These are phyloP conservation scores for Aspergillus arachidicola DNA, from an alignment of 2,329 filamentous ascomycete genomes.

Conservation along the genomic window DNA sequence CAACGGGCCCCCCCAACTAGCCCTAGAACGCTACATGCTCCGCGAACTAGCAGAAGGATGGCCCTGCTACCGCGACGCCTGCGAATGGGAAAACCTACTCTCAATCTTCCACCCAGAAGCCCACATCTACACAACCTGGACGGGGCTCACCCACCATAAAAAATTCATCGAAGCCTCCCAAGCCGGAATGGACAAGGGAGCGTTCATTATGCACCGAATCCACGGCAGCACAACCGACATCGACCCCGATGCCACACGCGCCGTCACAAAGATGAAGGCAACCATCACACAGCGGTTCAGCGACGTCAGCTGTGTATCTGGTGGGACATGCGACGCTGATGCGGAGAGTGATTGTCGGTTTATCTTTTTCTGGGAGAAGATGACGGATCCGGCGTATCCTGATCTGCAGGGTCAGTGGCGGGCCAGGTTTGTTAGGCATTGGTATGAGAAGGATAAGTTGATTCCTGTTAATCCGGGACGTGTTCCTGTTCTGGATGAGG, in stretches of 20 bases:
- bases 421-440: not conserved
- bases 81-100: constrained; percentile 8
- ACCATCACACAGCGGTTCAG: constrained; percentile 6
- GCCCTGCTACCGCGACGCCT: constrained; percentile 10
- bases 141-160: not conserved
- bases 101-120: not conserved
- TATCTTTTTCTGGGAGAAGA: not conserved
- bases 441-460: not conserved
- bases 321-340: not conserved
- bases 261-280: constrained; percentile 10
- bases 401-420: not conserved
- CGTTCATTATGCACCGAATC: constrained; percentile 6
- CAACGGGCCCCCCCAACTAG: not conserved
- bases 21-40: constrained; percentile 6
- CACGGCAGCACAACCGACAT: constrained; percentile 7
- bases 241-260: not conserved
- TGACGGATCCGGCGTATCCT: not conserved
- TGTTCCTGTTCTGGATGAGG: not conserved
- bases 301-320: not conserved
- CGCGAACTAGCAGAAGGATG: constrained; percentile 10
- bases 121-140: constrained; percentile 8
- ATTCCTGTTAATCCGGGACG: not conserved
- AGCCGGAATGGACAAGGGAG: constrained; percentile 4
- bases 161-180: constrained; percentile 10
- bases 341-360: constrained; percentile 1